These are phyloP conservation scores for Synchytrium microbalum DNA, from an alignment of 371 early-diverging fungal species.

Conservation along the genomic window DNA sequence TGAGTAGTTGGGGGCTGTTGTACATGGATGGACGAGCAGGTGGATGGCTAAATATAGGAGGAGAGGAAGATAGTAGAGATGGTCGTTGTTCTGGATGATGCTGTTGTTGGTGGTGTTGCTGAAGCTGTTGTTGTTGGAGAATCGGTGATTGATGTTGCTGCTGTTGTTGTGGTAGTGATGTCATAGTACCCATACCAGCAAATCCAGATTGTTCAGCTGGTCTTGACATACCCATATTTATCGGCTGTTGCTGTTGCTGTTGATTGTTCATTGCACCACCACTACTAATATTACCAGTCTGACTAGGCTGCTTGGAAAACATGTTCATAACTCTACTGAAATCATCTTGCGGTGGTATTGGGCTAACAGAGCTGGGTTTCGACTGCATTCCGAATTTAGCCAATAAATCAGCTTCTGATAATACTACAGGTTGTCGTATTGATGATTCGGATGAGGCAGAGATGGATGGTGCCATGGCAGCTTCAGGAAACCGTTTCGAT, in stretches of 20 bases:
- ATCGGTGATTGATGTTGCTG: too few relatives aligned
- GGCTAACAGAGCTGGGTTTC: background rate
- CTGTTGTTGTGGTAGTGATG: background rate
- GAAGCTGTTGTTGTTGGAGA: background rate
- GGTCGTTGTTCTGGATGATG: background rate
- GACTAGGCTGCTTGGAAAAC: background rate
- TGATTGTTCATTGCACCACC: background rate
- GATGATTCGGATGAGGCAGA: background rate
- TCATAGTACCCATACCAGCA: background rate
- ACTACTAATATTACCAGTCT: background rate
- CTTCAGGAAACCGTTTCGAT: background rate
- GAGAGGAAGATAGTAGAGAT: background rate
- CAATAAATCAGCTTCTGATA: background rate
- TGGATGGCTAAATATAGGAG: background rate
- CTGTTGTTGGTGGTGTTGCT: too few relatives aligned
- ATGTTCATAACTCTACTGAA: background rate
- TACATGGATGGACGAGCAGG: background rate
- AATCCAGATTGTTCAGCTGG: background rate
- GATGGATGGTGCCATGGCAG: too few relatives aligned
- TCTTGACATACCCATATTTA: too few relatives aligned
- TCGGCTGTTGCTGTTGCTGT: background rate
- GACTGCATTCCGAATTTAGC: background rate
- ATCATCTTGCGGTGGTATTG: background rate
- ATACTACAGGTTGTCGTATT: background rate
- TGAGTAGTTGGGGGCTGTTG: background rate